These are phyloP conservation scores for Pseudogymnoascus sp. DNA, from an alignment of 2,329 filamentous ascomycete genomes.

Conservation along the genomic window DNA sequence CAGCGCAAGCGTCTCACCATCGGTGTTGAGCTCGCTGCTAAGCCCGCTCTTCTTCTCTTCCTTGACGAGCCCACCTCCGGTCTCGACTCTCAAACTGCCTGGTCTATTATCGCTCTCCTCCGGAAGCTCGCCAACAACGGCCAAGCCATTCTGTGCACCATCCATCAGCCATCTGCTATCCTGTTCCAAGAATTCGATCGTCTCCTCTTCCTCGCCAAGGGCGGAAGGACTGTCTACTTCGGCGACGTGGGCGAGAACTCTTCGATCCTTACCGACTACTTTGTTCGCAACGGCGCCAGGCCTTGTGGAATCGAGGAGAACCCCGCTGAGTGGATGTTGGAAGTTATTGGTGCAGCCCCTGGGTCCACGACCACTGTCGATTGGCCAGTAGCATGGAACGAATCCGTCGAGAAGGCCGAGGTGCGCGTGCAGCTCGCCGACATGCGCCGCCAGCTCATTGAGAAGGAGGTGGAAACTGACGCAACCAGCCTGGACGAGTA, in stretches of 20 bases:
- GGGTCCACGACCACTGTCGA: constrained; percentile 53
- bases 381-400: constrained; percentile 54
- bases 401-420: constrained; percentile 38
- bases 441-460: constrained; percentile 38
- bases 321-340: constrained; percentile 74
- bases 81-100: constrained; percentile 86
- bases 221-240: constrained; percentile 74
- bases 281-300: constrained; percentile 62
- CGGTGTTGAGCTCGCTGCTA: constrained; percentile 86
- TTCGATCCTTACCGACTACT: constrained; percentile 61
- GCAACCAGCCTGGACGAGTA: constrained; percentile 42
- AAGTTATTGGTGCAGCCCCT: constrained; percentile 46
- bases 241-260: constrained; percentile 69
- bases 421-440: constrained; percentile 40
- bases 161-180: constrained; percentile 94
- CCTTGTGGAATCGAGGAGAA: constrained; percentile 62
- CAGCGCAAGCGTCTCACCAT: constrained; percentile 77
- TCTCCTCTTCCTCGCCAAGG: constrained; percentile 67
- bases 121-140: constrained; percentile 84
- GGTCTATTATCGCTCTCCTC: constrained; percentile 81
- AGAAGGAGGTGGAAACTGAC: constrained; percentile 20
- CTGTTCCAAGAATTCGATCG: constrained; percentile 87
- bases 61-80: constrained; percentile 93
- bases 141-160: constrained; percentile 92
- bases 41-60: constrained; percentile 82